Conservation (phyloP, 805 yeast genomes). For the Wickerhamomyces canadensis region DNA sequence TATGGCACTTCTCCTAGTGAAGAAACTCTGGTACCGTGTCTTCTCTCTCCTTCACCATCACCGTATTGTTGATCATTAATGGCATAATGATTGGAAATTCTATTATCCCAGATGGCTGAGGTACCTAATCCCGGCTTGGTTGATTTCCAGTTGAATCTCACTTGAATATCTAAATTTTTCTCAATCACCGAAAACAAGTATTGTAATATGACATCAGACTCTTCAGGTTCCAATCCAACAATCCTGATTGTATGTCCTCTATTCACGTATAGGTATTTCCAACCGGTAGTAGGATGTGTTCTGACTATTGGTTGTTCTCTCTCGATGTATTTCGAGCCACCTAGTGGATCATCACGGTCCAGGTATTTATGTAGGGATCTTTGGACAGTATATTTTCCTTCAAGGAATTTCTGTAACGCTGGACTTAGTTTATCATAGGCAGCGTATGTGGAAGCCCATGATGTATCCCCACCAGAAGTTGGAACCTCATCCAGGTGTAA, state of each 20-base stretch:
- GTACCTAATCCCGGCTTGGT: conserved; percentile 38
- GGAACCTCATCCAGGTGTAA: conserved; percentile 46
- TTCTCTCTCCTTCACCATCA: conserved; percentile 48
- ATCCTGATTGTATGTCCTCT: conserved; percentile 42
- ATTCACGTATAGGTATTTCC: conserved; percentile 52
- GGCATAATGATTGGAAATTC: conserved; percentile 47
- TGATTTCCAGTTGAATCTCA: conserved; percentile 46
- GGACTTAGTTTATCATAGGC: conserved; percentile 53
- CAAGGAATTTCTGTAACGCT: conserved; percentile 43
- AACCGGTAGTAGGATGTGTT: conserved; percentile 61
- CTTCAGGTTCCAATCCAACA: conserved; percentile 44
- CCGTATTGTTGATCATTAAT: conserved; percentile 33
- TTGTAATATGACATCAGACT: conserved; percentile 38
- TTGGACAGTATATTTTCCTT: conserved; percentile 46
- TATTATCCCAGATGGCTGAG: conserved; percentile 57
- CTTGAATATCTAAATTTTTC: conserved; percentile 49
- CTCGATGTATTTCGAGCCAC: conserved; percentile 41
- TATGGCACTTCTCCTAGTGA: conserved; percentile 49
- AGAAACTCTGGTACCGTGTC: conserved; percentile 52
- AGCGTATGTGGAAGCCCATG: conserved; percentile 50
- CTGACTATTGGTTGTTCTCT: conserved; percentile 53
- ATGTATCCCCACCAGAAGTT: conserved; percentile 47
- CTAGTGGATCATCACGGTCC: conserved; percentile 37
- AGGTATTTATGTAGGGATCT: conserved; percentile 34
- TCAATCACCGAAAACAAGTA: conserved; percentile 40